Percentiles rank a stretch among this genome's conserved stretches.
Conservation (phyloP, 2,329 filamentous ascomycete species). For the Gnomoniopsis smithogilvyi region DNA sequence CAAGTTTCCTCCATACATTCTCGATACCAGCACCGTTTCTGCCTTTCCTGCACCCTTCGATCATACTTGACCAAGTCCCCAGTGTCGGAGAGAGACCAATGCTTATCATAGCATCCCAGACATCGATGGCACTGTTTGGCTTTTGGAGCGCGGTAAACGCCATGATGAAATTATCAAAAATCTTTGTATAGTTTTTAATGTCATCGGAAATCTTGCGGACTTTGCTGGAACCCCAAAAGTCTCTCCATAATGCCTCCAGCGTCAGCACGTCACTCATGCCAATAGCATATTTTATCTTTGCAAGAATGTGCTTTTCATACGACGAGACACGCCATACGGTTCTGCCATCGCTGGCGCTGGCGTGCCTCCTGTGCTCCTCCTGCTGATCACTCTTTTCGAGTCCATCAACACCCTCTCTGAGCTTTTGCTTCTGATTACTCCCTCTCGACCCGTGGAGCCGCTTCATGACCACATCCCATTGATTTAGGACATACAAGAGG, state of each 20-base stretch:
- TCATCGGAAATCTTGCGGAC: conserved; percentile 16
- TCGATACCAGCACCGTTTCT: conserved; percentile 59
- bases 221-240: conserved; percentile 26
- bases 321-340: not conserved
- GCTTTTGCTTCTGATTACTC: not conserved
- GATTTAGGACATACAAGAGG: conserved; percentile 19
- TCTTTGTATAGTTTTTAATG: conserved; percentile 17
- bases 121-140: conserved; percentile 27
- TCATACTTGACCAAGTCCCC: conserved; percentile 69
- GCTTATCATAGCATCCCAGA: conserved; percentile 40
- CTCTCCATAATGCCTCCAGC: conserved; percentile 25
- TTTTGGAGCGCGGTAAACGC: conserved; percentile 29
- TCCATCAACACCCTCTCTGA: not conserved
- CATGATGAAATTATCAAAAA: conserved; percentile 35
- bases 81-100: conserved; percentile 56
- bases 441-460: conserved; percentile 8
- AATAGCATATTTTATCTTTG: conserved; percentile 26
- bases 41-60: conserved; percentile 64
- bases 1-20: conserved; percentile 64
- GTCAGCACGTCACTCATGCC: conserved; percentile 22
- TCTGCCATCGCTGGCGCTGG: not conserved
- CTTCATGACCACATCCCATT: conserved; percentile 14
- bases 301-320: not conserved
- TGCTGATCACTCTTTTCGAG: not conserved
- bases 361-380: too few relatives aligned